Base-by-base conservation (phyloP, 1,139 yeast species). In the Blastobotrys ciferrii region DNA sequence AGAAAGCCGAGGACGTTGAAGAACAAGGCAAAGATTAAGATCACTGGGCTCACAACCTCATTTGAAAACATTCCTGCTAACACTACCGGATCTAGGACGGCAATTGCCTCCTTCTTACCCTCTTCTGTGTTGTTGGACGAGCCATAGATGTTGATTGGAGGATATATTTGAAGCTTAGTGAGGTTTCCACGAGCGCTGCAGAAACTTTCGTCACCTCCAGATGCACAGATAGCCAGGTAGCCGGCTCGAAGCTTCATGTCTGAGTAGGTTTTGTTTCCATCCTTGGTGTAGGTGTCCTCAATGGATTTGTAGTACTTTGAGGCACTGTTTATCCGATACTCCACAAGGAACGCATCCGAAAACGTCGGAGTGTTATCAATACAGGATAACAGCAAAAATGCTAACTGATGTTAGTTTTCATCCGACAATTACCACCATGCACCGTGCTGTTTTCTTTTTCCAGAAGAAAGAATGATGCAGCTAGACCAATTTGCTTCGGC, bases 371-470 rank as follows among this genome's bases (percentile, higher is more conserved):
- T 52, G 0, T 68, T 49, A 14, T 67, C 67, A 15, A 77, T 70
- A 51, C 85, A 78, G 1, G 86, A 82, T 11, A 78, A 62, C 14
- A 81, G 62, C 9, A 82, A 66, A 58, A 79, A 81, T 3, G 77
- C 71, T n/a, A 17, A 7, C 6, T 19, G 12, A 4, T 19, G 18
- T 15, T 7, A 36, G 14, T 31, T 12, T 7, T 6, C n/a, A n/a
- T n/a, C n/a, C n/a, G n/a, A n/a, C n/a, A n/a, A n/a, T n/a, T n/a
- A n/a, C n/a, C n/a, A n/a, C n/a, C n/a, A n/a, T n/a, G n/a, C n/a
- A n/a, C n/a, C n/a, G n/a, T n/a, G n/a, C n/a, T n/a, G n/a, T n/a
- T n/a, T n/a, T n/a, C n/a, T n/a, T n/a, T n/a, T n/a, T n/a, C n/a
- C n/a, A n/a, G n/a, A n/a, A n/a, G n/a, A n/a, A n/a, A n/a, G n/a